Evolutionary conservation across 2,329 filamentous ascomycete species (phyloP).

Genomic region (Monilinia polystroma): DNA sequence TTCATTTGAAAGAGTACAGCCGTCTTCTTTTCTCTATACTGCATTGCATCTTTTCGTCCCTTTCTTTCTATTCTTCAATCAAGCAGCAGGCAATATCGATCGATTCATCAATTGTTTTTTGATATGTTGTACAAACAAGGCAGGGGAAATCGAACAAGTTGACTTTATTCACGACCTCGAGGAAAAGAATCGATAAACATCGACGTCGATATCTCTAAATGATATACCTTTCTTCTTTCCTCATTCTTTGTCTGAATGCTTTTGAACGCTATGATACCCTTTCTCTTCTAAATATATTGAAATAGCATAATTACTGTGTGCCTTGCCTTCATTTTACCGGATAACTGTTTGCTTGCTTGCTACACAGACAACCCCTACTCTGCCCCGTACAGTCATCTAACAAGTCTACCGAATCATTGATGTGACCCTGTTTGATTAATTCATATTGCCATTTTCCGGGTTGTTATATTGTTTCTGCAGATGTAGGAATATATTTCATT

Average conservation of each 20-base stretch:
- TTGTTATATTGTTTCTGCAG: slow-evolving; percentile 7
- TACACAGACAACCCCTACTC: slow-evolving; percentile 25
- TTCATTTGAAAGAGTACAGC: slow-evolving; percentile 1
- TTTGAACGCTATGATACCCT: slow-evolving; percentile 37
- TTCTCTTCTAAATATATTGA: slow-evolving; percentile 27
- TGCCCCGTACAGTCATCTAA: slow-evolving; percentile 28
- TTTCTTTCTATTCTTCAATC: neutral
- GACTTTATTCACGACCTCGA: slow-evolving; percentile 3
- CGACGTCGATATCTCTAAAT: slow-evolving; percentile 12
- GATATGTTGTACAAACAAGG: slow-evolving; percentile 1
- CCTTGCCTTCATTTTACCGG: slow-evolving; percentile 32
- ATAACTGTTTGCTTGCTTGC: slow-evolving; percentile 36
- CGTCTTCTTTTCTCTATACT: neutral
- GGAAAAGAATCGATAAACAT: slow-evolving; percentile 9
- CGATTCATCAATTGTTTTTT: neutral
- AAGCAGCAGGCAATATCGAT: neutral
- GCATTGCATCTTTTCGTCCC: slow-evolving; percentile 3
- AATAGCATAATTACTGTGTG: slow-evolving; percentile 31
- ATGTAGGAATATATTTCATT: slow-evolving; percentile 20
- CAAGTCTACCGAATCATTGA: slow-evolving; percentile 27
- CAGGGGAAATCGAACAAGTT: slow-evolving; percentile 3
- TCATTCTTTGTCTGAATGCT: neutral
- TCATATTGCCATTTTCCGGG: neutral
- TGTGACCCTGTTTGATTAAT: neutral
- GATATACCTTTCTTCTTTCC: slow-evolving; percentile 1